Evolutionary conservation across 768 basidiomycete species (phyloP).

Genomic region (Kockovaella imperatae): DNA sequence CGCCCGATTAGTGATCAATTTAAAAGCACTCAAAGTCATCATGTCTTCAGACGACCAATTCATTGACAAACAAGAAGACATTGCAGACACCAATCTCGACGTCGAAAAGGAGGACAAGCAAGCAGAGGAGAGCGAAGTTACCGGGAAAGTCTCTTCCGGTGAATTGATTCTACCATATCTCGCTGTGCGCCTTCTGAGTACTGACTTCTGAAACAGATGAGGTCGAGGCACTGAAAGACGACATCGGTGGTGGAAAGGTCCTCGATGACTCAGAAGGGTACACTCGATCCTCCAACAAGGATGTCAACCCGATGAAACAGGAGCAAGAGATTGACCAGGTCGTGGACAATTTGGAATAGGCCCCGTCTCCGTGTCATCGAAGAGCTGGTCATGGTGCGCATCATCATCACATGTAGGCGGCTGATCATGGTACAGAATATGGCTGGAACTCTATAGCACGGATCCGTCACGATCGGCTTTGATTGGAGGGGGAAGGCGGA

Average conservation of each 20-base stretch:
- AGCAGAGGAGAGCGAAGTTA: conserved; percentile 31
- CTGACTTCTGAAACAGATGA: conserved; percentile 25
- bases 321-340: conserved; percentile 19
- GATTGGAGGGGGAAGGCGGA: conserved; percentile 14
- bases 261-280: conserved; percentile 39
- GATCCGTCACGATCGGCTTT: neutral
- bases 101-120: conserved; percentile 26
- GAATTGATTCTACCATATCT: conserved; percentile 3
- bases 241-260: conserved; percentile 35
- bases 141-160: conserved; percentile 36
- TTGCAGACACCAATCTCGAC: conserved; percentile 23
- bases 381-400: too few species aligned
- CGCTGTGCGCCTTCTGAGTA: neutral
- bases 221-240: conserved; percentile 39
- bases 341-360: neutral
- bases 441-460: too few species aligned
- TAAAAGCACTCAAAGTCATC: conserved; percentile 2
- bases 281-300: conserved; percentile 39
- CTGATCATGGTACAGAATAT: too few species aligned
- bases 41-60: conserved; percentile 27
- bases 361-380: too few species aligned
- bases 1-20: neutral
- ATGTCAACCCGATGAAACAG: conserved; percentile 20
- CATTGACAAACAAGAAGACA: conserved; percentile 10
- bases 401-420: too few species aligned